These are phyloP conservation scores for Zasmidium citrigriseum DNA, from an alignment of 2,329 filamentous ascomycete genomes.

Conservation along the genomic window DNA sequence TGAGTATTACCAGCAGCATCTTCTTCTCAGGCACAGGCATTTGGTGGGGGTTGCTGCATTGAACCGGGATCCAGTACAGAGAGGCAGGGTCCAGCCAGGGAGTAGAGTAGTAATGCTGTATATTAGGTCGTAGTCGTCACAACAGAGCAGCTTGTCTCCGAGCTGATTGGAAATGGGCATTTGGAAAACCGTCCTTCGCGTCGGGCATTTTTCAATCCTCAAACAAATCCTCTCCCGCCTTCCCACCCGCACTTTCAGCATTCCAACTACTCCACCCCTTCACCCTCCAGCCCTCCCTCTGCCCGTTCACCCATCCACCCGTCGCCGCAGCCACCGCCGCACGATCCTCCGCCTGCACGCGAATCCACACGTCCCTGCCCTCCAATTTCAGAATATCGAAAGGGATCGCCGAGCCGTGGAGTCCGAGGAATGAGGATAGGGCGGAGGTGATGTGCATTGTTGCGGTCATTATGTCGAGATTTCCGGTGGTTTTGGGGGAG, in stretches of 20 bases:
- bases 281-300: conserved; percentile 50
- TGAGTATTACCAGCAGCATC: too few species aligned
- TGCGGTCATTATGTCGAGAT: conserved; percentile 63
- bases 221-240: conserved; percentile 50
- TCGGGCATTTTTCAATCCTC: conserved; percentile 21
- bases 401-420: conserved; percentile 65
- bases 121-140: conserved; percentile 11
- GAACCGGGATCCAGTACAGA: too few species aligned
- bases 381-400: conserved; percentile 69
- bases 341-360: conserved; percentile 64
- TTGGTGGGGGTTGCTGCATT: background rate
- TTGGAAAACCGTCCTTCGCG: background rate
- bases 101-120: conserved; percentile 20
- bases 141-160: background rate
- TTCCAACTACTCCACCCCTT: conserved; percentile 65
- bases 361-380: conserved; percentile 61
- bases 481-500: conserved; percentile 6
- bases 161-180: background rate
- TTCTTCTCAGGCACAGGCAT: background rate
- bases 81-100: background rate
- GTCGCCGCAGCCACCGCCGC: conserved; percentile 63
- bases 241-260: conserved; percentile 57
- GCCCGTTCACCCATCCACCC: conserved; percentile 62
- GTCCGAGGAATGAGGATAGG: conserved; percentile 68
- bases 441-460: conserved; percentile 65